Evolutionary conservation across 495 filamentous ascomycete genomes (phyloP).

Genomic region (Cenococcum geophilum): DNA sequence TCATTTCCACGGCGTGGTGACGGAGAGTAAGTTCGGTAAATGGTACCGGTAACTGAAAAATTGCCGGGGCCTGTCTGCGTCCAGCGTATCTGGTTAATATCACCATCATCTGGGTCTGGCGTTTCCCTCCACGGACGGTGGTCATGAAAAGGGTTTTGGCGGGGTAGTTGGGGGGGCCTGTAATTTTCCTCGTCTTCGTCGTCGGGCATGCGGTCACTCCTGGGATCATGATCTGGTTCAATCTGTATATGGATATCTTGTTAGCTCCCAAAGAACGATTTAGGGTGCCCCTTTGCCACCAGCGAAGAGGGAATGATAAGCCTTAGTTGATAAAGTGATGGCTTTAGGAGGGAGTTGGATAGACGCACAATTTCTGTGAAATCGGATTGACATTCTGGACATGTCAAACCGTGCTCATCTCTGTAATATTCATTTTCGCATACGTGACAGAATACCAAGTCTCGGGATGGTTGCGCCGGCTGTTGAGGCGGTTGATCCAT

Average conservation of each 20-base stretch:
- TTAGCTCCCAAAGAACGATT: background rate
- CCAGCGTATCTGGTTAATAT: constrained; percentile 38
- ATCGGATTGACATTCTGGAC: constrained; percentile 72
- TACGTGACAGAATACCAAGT: constrained; percentile 69
- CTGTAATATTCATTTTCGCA: constrained; percentile 76
- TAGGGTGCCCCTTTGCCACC: background rate
- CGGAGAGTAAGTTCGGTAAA: constrained; percentile 31
- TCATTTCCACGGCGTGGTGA: constrained; percentile 8
- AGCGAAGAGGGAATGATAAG: too few species aligned
- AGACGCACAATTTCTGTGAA: constrained; percentile 73
- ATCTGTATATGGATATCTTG: constrained; percentile 29
- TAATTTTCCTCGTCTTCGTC: constrained; percentile 63
- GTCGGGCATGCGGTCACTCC: constrained; percentile 43
- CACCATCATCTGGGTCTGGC: constrained; percentile 41
- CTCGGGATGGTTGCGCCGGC: constrained; percentile 11
- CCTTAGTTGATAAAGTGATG: too few species aligned
- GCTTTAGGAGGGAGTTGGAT: background rate
- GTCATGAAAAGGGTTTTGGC: constrained; percentile 26
- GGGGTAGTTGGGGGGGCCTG: constrained; percentile 44
- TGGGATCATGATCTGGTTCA: constrained; percentile 40
- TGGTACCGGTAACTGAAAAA: constrained; percentile 34
- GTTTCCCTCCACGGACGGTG: constrained; percentile 35
- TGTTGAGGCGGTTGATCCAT: constrained; percentile 6
- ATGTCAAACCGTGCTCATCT: constrained; percentile 59
- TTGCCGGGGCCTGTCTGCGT: constrained; percentile 36